Evolutionary conservation across 805 yeast genomes (phyloP).

Genomic region (Danielia reshetovae): DNA sequence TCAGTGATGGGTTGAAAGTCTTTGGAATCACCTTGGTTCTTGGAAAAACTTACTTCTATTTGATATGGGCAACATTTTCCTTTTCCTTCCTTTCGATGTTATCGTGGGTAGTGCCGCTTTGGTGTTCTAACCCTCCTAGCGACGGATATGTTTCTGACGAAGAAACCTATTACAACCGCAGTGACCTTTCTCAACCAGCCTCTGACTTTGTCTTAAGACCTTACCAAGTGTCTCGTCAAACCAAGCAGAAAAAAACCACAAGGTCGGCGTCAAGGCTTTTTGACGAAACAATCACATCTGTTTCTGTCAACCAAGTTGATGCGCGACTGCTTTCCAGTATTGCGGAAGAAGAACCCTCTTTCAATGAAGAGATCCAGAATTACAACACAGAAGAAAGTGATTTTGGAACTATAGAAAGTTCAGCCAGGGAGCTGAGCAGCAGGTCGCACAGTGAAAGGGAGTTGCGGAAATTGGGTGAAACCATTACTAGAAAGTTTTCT

Average conservation of each 20-base stretch:
- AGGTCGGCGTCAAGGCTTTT: constrained; percentile 1
- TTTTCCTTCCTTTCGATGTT: constrained; percentile 23
- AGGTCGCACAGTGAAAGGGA: constrained; percentile 16
- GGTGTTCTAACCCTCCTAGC: constrained; percentile 52
- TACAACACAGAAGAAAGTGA: no score
- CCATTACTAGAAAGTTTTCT: constrained; percentile 30
- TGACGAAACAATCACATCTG: constrained; percentile 2
- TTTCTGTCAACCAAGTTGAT: background rate
- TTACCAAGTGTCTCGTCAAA: background rate
- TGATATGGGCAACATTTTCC: constrained; percentile 36
- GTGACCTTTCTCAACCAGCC: no score
- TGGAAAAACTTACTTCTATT: constrained; percentile 40
- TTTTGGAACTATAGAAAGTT: no score
- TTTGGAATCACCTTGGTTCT: constrained; percentile 45
- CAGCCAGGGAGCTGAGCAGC: constrained; percentile 1
- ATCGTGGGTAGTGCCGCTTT: constrained; percentile 33
- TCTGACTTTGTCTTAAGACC: constrained; percentile 1
- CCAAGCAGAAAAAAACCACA: background rate
- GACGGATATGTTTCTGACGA: constrained; percentile 11
- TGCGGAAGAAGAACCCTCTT: background rate
- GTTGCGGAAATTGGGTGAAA: constrained; percentile 33
- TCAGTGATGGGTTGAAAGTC: constrained; percentile 24
- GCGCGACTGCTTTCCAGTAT: background rate
- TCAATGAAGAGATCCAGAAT: no score
- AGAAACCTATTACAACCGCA: constrained; percentile 6